Percentiles rank a stretch among this genome's conserved stretches.
phyloP scores from a whole-genome alignment of 2,329 filamentous ascomycete genomes.

The Alternaria infectoria region DNA sequence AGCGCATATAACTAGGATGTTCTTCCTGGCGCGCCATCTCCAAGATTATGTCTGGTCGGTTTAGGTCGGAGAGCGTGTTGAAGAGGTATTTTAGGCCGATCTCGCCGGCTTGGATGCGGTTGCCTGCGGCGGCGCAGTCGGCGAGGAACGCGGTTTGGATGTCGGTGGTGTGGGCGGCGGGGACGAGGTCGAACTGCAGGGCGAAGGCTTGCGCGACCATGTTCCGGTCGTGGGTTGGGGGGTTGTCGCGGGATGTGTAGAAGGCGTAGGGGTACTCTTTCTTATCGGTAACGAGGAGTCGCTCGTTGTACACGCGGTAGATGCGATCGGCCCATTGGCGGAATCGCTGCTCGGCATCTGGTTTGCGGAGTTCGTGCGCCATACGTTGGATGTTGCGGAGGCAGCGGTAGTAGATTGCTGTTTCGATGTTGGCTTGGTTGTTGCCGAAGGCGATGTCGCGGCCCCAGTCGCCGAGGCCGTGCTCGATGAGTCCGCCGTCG shows the following conservation, averaged over 20 bases:
- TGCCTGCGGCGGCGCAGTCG: constrained; percentile 26
- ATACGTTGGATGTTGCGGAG: constrained; percentile 41
- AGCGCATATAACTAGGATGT: constrained; percentile 58
- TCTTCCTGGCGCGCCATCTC: constrained; percentile 56
- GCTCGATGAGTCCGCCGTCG: constrained; percentile 51
- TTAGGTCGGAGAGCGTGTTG: constrained; percentile 51
- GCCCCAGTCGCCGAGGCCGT: constrained; percentile 55
- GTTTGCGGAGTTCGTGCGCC: constrained; percentile 29
- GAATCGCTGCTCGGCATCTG: constrained; percentile 18
- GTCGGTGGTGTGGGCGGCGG: constrained; percentile 27
- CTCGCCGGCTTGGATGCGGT: constrained; percentile 50
- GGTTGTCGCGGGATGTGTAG: constrained; percentile 49
- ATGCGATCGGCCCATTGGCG: constrained; percentile 31
- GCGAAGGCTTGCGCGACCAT: constrained; percentile 51
- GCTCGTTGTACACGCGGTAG: constrained; percentile 25
- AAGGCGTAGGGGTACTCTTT: constrained; percentile 43
- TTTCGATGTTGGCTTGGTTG: constrained; percentile 55
- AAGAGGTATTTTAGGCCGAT: constrained; percentile 53
- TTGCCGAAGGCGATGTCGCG: constrained; percentile 53
- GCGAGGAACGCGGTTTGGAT: constrained; percentile 40
- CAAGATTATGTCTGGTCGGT: constrained; percentile 48
- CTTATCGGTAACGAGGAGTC: constrained; percentile 30
- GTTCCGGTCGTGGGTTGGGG: constrained; percentile 41
- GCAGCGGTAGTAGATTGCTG: constrained; percentile 52
- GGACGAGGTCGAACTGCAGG: constrained; percentile 45